These are phyloP conservation scores for Thermoascus crustaceus DNA, from an alignment of 2,329 filamentous ascomycete species.

Conservation along the genomic window DNA sequence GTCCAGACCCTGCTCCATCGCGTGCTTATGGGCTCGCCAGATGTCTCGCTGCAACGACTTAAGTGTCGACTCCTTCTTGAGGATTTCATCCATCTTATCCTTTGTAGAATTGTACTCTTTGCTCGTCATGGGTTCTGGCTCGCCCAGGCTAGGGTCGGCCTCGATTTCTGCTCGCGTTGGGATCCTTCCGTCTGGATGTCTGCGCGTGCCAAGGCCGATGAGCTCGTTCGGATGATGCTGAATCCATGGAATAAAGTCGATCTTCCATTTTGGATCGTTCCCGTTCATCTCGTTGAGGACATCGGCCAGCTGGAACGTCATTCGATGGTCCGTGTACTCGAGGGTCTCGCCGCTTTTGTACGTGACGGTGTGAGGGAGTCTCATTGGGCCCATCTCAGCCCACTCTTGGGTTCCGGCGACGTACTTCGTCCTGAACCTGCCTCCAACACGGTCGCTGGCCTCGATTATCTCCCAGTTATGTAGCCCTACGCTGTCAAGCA, in stretches of 20 bases:
- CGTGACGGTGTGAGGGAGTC: slow-evolving; percentile 15
- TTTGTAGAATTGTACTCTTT: slow-evolving; percentile 10
- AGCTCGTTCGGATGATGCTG: slow-evolving; percentile 22
- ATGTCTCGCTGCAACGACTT: slow-evolving; percentile 18
- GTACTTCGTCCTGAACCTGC: slow-evolving; percentile 37
- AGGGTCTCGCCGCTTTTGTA: slow-evolving; percentile 16
- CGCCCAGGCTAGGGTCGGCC: slow-evolving; percentile 9
- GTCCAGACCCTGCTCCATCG: slow-evolving; percentile 17
- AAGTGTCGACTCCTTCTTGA: slow-evolving; percentile 12
- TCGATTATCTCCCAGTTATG: slow-evolving; percentile 40
- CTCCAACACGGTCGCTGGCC: slow-evolving; percentile 33
- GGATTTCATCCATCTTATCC: slow-evolving; percentile 11
- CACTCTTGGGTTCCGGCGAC: slow-evolving; percentile 23
- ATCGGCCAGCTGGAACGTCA: slow-evolving; percentile 17
- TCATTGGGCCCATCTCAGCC: slow-evolving; percentile 23
- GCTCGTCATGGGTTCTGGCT: slow-evolving; percentile 10
- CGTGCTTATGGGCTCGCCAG: slow-evolving; percentile 14
- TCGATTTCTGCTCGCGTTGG: slow-evolving; percentile 17
- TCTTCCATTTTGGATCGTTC: slow-evolving; percentile 13
- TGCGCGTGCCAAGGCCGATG: slow-evolving; percentile 12
- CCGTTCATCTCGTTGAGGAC: slow-evolving; percentile 18
- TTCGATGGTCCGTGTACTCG: slow-evolving; percentile 15
- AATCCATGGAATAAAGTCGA: slow-evolving; percentile 22
- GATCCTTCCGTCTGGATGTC: slow-evolving; percentile 17
- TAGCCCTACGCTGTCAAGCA: slow-evolving; percentile 37